Evolutionary conservation across 2,329 filamentous ascomycete genomes (phyloP).

Genomic region (Colletotrichum chlorophyti): DNA sequence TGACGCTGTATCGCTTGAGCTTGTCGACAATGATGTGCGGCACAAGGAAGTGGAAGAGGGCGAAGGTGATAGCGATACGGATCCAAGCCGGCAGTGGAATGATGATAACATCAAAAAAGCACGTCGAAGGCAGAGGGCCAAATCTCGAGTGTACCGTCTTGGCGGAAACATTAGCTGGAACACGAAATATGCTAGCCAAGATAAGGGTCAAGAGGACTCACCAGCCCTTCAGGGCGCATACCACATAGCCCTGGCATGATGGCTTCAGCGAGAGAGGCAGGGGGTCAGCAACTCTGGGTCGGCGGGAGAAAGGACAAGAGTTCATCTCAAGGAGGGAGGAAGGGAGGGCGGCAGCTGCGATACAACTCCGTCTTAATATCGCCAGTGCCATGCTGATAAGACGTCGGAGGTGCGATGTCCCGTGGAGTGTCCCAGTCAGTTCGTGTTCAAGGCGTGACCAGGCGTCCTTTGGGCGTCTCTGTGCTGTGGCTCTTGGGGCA

Average conservation of each 20-base stretch:
- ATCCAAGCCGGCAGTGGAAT: slow-evolving; percentile 35
- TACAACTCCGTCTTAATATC: slow-evolving; percentile 27
- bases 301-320: slow-evolving; percentile 20
- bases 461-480: slow-evolving; percentile 16
- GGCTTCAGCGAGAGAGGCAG: slow-evolving; percentile 14
- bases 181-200: neutral
- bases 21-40: slow-evolving; percentile 22
- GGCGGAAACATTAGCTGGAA: neutral
- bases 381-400: slow-evolving; percentile 18
- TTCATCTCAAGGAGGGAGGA: slow-evolving; percentile 12
- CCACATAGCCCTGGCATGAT: slow-evolving; percentile 27
- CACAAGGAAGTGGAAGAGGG: slow-evolving; percentile 28
- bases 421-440: slow-evolving; percentile 9
- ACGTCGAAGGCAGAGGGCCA: slow-evolving; percentile 33
- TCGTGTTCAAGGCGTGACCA: neutral
- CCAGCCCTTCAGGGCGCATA: slow-evolving; percentile 27
- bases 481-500: slow-evolving; percentile 18
- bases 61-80: slow-evolving; percentile 30
- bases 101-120: slow-evolving; percentile 36
- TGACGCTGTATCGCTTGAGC: slow-evolving; percentile 12
- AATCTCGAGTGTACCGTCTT: slow-evolving; percentile 20
- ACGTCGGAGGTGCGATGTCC: slow-evolving; percentile 16
- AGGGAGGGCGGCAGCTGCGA: slow-evolving; percentile 21
- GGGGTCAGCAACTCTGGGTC: slow-evolving; percentile 14
- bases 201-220: slow-evolving; percentile 5